A percentile compares a stretch with the other conserved stretches of the same genome.
Evolutionary conservation across 208 protist genomes (phyloP).

Genomic region (Trichomonas vaginalis): DNA sequence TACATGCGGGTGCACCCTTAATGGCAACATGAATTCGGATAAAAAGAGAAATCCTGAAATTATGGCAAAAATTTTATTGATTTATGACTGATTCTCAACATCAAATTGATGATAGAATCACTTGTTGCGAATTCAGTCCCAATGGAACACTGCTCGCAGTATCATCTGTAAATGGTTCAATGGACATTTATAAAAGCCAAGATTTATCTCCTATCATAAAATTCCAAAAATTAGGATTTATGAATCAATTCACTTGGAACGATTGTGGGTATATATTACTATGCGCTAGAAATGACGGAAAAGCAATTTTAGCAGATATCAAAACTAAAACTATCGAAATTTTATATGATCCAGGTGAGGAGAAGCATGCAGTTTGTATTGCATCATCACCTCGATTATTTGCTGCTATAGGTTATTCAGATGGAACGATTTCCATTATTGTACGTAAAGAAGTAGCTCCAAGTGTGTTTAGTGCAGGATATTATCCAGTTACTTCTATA

Average conservation of each 20-base stretch:
- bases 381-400: neutral
- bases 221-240: neutral
- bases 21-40: too few relatives aligned
- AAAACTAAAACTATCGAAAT: neutral
- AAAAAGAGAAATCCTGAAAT: too few relatives aligned
- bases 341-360: neutral
- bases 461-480: neutral
- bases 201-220: neutral
- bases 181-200: neutral
- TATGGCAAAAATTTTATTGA: too few relatives aligned
- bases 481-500: neutral
- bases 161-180: neutral
- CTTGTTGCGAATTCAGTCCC: neutral
- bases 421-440: neutral
- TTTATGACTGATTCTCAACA: too few relatives aligned
- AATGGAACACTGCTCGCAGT: neutral
- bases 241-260: neutral
- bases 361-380: neutral
- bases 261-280: neutral
- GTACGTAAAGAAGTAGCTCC: neutral
- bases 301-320: neutral
- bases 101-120: too few relatives aligned
- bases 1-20: too few relatives aligned
- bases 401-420: neutral
- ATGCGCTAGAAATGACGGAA: neutral